phyloP scores from a whole-genome alignment of 23 red algal species.

The Gracilaria vermiculophylla region DNA sequence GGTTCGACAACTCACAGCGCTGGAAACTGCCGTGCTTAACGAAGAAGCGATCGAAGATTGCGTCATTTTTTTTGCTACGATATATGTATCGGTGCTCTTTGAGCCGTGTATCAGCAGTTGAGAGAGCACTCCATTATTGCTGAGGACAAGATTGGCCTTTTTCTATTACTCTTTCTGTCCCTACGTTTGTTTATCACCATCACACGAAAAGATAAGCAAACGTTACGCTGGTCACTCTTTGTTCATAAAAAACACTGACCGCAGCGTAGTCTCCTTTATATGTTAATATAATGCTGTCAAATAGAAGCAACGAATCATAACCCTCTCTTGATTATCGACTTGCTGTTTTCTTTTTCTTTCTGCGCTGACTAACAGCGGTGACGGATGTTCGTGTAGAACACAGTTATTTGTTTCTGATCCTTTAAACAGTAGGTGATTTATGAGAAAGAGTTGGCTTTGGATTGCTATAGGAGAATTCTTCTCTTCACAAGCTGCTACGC shows the following conservation, averaged over 20 bases:
- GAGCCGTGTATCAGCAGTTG: background rate
- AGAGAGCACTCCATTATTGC: too few species aligned
- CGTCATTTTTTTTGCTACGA: slow-evolving; percentile 1
- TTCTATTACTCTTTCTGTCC: too few species aligned
- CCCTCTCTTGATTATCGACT: background rate
- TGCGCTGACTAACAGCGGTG: background rate
- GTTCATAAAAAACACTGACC: background rate
- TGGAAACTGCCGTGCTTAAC: background rate
- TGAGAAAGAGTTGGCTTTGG: background rate
- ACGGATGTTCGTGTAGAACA: background rate
- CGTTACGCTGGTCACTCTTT: background rate
- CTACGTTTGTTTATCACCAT: too few species aligned
- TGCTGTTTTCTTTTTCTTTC: background rate
- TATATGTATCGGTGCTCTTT: background rate
- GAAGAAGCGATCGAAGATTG: background rate
- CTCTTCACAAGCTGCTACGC: background rate
- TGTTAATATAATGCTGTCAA: background rate
- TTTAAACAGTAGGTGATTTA: background rate
- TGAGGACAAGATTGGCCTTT: too few species aligned
- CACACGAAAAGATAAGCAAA: background rate
- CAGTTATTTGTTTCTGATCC: background rate
- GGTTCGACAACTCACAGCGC: background rate
- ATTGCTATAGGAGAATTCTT: background rate
- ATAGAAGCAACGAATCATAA: background rate
- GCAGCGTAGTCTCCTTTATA: background rate